Evolutionary conservation across 179 eudicot species (phyloP).

Genomic region (Camellia oleifera): DNA sequence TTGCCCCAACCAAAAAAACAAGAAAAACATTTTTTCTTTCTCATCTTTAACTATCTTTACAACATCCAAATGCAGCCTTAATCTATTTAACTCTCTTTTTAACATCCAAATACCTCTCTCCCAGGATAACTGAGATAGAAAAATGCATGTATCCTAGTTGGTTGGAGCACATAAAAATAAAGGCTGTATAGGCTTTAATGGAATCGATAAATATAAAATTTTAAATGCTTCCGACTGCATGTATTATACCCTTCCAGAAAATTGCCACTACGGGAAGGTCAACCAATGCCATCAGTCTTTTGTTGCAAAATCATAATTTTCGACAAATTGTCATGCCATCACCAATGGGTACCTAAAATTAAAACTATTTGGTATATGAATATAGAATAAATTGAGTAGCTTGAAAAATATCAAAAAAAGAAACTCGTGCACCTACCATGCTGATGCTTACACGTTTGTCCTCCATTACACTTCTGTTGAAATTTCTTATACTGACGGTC

Average conservation of each 20-base stretch:
- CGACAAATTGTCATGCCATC: constrained; percentile 98
- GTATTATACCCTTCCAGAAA: not conserved
- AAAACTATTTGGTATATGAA: not conserved
- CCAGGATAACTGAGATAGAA: not conserved
- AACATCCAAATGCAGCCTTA: too few relatives aligned
- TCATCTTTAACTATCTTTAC: too few relatives aligned
- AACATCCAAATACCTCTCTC: not conserved
- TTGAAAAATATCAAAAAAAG: not conserved
- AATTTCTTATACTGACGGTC: constrained; percentile 66
- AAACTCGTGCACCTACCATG: constrained; percentile 41
- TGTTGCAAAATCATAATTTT: constrained; percentile 38
- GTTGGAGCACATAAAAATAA: not conserved
- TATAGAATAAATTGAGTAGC: not conserved
- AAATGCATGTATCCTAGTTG: not conserved
- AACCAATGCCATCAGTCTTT: not conserved
- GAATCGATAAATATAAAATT: too few relatives aligned
- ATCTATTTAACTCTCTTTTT: too few relatives aligned
- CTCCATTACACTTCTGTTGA: constrained; percentile 57
- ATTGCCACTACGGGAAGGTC: not conserved
- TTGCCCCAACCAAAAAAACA: too few relatives aligned
- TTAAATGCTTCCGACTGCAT: too few relatives aligned
- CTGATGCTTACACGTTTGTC: constrained; percentile 81
- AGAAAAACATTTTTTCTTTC: too few relatives aligned
- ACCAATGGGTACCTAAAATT: constrained; percentile 76
- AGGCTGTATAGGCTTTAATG: not conserved